These are phyloP conservation scores for Pilaira anomala DNA, from an alignment of 192 early-diverging fungal genomes.

Conservation along the genomic window DNA sequence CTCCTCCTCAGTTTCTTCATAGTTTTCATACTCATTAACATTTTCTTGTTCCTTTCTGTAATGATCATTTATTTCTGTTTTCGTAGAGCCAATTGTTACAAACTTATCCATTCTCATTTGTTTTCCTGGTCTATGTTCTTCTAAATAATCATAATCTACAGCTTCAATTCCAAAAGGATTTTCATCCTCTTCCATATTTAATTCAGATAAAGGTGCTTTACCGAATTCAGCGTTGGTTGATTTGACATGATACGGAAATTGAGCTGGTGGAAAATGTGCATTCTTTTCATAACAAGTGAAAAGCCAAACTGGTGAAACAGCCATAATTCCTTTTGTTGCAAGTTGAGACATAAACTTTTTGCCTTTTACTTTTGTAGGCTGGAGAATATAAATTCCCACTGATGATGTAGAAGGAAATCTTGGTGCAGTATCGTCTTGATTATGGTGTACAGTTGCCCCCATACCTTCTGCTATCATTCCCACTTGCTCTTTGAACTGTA, in stretches of 20 bases:
- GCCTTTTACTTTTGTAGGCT: neutral
- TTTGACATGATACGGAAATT: neutral
- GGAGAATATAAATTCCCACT: neutral
- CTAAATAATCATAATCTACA: too few species aligned
- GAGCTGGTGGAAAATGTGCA: neutral
- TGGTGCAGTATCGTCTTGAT: neutral
- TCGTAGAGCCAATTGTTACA: too few species aligned
- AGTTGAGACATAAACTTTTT: neutral
- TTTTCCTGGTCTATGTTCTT: neutral
- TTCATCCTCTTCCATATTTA: neutral
- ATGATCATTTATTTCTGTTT: too few species aligned
- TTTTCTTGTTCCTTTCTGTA: neutral
- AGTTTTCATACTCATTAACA: neutral
- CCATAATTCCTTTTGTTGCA: neutral
- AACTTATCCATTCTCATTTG: neutral
- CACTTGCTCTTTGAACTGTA: neutral
- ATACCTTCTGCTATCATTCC: neutral
- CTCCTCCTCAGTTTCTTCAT: neutral
- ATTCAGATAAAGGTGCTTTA: neutral
- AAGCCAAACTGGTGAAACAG: conserved; percentile 1
- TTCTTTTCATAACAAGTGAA: neutral
- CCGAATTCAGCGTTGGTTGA: neutral
- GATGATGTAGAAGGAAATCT: neutral
- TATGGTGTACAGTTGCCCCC: neutral
- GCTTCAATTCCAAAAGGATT: neutral